Evolutionary conservation across 2,329 filamentous ascomycete genomes (phyloP), one percentile per base, ranked within the genome.

Genomic region (Proliferodiscus dingleyae): DNA sequence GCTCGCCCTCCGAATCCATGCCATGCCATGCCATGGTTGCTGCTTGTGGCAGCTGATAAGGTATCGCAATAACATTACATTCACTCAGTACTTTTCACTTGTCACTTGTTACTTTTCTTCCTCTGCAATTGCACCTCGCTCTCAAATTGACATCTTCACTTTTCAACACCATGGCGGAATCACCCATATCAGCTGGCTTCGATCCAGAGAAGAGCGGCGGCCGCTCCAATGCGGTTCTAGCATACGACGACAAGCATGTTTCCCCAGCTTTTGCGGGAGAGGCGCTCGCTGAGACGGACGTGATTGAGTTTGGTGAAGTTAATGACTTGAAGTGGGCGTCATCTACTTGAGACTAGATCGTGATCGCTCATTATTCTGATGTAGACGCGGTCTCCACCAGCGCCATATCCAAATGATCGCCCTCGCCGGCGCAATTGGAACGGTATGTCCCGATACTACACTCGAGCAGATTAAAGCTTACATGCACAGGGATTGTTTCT

Each of bases 391-490:
- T 3, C 59, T 73, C 15, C 60, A 65, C n/a, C 69, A 72, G 46
- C 65, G 68, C 18, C 68, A 71, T 58, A 57, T 59, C 58, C 68
- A 67, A 38, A 66, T 71, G 62, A 71, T 71, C 47, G 68, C 68
- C 4, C 60, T 71, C 24, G 68, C 68, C 3, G 68, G 68, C n/a
- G 66, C 68, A 8, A 70, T 71, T 49, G 71, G 71, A 15, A 77
- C 73, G 7, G 53, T 56, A 24, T 49, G 38, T 28, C 19, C 15
- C 36, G 28, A n/a, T 11, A 26, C 24, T 26, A 6, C 24, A 11
- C 24, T 22, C 18, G 10, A 5, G n/a, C 8, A 16, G 3, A 19
- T 18, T 22, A 8, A 33, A 15, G 42, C 29, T 53, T 9, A 46
- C 19, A 3, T 11, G 15, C 23, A 9, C 30, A 53, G 50, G 51